phyloP scores from a whole-genome alignment of 2,329 filamentous ascomycete genomes.

The Fusarium duplospermum region DNA sequence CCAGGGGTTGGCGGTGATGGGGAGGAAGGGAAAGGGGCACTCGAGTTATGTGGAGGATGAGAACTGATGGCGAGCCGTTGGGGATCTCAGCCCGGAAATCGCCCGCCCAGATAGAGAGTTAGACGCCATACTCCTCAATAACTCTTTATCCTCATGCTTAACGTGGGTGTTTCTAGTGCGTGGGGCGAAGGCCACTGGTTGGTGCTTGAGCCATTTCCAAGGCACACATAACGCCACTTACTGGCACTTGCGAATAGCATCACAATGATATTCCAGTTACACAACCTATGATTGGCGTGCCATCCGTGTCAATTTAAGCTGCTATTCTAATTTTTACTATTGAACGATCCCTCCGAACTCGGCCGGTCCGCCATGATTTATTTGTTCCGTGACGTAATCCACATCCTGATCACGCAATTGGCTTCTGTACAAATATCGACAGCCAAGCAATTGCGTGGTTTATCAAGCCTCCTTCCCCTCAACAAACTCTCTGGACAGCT shows the following conservation, averaged over 20 bases:
- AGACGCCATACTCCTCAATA: too few relatives aligned
- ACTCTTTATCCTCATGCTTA: not conserved
- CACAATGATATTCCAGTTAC: too few relatives aligned
- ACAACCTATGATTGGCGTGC: not conserved
- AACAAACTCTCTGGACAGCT: not conserved
- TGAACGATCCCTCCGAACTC: not conserved
- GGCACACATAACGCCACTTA: not conserved
- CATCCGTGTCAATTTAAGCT: not conserved
- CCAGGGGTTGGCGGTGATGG: not conserved
- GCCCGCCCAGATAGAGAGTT: too few relatives aligned
- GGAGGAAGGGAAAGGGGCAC: not conserved
- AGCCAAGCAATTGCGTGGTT: not conserved
- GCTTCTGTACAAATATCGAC: not conserved
- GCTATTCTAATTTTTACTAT: not conserved
- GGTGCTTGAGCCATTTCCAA: not conserved
- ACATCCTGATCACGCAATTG: slow-evolving; percentile 22
- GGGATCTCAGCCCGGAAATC: not conserved
- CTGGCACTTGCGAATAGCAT: not conserved
- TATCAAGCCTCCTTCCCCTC: not conserved
- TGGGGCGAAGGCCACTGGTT: not conserved
- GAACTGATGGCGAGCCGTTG: not conserved
- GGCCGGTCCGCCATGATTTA: not conserved
- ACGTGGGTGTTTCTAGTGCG: not conserved
- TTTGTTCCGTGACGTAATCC: slow-evolving; percentile 14
- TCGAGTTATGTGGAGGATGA: not conserved